phyloP scores from a whole-genome alignment of 1,284 basidiomycete genomes.

The Sanguinoderma infundibulare region DNA sequence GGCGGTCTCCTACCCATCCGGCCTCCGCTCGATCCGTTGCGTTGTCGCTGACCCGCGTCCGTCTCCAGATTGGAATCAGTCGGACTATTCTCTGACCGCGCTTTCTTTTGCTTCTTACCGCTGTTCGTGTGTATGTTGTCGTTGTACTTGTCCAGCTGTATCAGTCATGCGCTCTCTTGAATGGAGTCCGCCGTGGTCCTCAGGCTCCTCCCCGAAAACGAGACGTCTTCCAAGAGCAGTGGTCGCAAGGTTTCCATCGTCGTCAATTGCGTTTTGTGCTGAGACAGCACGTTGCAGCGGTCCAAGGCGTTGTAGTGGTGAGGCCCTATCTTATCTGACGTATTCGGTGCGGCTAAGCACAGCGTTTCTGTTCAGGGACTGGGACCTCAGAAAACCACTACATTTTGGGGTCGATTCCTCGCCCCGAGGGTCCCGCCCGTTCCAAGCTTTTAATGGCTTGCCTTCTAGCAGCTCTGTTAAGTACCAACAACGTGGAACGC shows the following conservation, averaged over 20 bases:
- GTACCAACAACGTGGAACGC: background rate
- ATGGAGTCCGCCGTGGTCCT: too few species aligned
- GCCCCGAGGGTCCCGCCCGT: background rate
- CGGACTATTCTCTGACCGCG: conserved; percentile 5
- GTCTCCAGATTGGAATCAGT: conserved; percentile 2
- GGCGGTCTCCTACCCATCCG: too few species aligned
- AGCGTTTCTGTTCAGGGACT: conserved; percentile 13
- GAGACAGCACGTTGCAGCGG: background rate
- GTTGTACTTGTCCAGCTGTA: conserved; percentile 15
- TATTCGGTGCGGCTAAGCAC: background rate
- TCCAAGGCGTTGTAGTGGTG: conserved; percentile 1
- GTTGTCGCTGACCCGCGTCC: background rate
- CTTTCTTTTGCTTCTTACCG: background rate
- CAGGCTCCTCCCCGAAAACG: too few species aligned
- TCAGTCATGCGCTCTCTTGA: conserved; percentile 11
- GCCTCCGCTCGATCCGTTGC: background rate
- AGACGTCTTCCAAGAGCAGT: background rate
- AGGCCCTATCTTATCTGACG: background rate
- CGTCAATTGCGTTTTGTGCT: background rate
- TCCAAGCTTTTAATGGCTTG: conserved; percentile 1
- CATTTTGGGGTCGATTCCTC: conserved; percentile 3
- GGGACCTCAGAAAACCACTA: background rate
- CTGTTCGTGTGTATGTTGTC: conserved; percentile 14
- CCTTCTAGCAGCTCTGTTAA: background rate
- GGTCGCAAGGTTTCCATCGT: conserved; percentile 3